These are phyloP conservation scores for Arthrinium puccinioides DNA, from an alignment of 2,329 filamentous ascomycete genomes.

Conservation along the genomic window DNA sequence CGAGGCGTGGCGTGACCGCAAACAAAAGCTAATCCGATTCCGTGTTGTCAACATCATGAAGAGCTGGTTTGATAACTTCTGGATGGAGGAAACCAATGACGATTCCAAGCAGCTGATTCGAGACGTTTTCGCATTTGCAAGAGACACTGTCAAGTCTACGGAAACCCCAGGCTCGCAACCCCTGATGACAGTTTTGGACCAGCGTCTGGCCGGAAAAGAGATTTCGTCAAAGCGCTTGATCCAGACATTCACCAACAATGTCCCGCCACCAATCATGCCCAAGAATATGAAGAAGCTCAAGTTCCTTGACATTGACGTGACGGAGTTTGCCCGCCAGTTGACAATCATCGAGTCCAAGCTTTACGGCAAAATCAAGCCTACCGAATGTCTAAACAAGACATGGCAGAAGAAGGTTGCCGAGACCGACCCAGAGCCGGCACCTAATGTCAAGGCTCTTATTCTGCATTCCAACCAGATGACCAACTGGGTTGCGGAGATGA, in stretches of 20 bases:
- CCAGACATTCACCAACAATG: constrained; percentile 74
- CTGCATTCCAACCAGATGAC: constrained; percentile 97
- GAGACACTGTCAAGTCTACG: constrained; percentile 85
- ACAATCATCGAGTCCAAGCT: constrained; percentile 94
- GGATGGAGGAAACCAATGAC: constrained; percentile 92
- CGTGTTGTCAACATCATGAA: constrained; percentile 96
- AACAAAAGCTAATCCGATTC: constrained; percentile 94
- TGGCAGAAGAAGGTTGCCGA: constrained; percentile 94
- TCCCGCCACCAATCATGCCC: constrained; percentile 83
- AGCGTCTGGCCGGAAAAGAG: constrained; percentile 82
- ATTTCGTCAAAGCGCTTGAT: constrained; percentile 79
- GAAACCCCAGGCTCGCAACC: constrained; percentile 84
- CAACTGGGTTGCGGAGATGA: constrained; percentile 99
- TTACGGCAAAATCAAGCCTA: constrained; percentile 92
- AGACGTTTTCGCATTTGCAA: constrained; percentile 83
- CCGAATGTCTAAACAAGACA: constrained; percentile 95
- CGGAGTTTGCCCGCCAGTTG: constrained; percentile 93
- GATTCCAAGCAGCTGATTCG: constrained; percentile 79
- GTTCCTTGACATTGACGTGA: constrained; percentile 92
- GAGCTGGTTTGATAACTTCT: constrained; percentile 97
- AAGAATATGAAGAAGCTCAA: constrained; percentile 99
- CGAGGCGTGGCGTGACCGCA: constrained; percentile 83
- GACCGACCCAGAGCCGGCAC: constrained; percentile 75
- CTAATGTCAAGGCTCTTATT: constrained; percentile 94
- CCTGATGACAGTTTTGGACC: constrained; percentile 80